Percentiles rank a stretch among this genome's conserved stretches.
These are phyloP conservation scores for Ceratocystis destructans DNA, from an alignment of 2,329 filamentous ascomycete species.

Conservation along the genomic window DNA sequence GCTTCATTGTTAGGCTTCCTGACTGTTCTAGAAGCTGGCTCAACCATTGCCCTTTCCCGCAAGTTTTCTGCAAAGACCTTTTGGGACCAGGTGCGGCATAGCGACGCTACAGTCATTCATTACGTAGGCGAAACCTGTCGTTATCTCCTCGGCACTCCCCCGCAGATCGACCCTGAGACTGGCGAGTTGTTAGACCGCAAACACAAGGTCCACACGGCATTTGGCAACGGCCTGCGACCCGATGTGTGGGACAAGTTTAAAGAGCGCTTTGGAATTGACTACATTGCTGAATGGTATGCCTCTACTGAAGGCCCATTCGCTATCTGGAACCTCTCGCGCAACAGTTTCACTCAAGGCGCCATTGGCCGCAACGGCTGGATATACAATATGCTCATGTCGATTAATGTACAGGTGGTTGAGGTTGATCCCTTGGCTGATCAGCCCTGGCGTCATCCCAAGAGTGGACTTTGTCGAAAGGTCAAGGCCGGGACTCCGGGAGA, in stretches of 20 bases:
- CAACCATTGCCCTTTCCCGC: constrained; percentile 56
- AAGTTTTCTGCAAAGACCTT: constrained; percentile 68
- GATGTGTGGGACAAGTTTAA: constrained; percentile 80
- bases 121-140: constrained; percentile 82
- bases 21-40: constrained; percentile 44
- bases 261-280: constrained; percentile 60
- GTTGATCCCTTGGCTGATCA: constrained; percentile 58
- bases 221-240: constrained; percentile 74
- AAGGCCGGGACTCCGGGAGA: constrained; percentile 55
- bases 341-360: constrained; percentile 60
- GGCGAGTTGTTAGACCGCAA: constrained; percentile 57
- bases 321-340: constrained; percentile 59
- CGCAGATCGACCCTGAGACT: constrained; percentile 46
- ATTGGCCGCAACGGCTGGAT: constrained; percentile 60
- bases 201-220: constrained; percentile 59
- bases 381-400: constrained; percentile 39
- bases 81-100: constrained; percentile 61
- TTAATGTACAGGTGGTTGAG: constrained; percentile 44
- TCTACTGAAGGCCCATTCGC: constrained; percentile 59
- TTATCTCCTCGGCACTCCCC: constrained; percentile 58
- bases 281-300: constrained; percentile 69
- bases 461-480: constrained; percentile 52
- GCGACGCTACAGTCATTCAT: constrained; percentile 61
- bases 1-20: constrained; percentile 57
- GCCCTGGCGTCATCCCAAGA: constrained; percentile 52